Evolutionary conservation across 148 eudicot genomes (phyloP).

Genomic region (Limonium bicolor): DNA sequence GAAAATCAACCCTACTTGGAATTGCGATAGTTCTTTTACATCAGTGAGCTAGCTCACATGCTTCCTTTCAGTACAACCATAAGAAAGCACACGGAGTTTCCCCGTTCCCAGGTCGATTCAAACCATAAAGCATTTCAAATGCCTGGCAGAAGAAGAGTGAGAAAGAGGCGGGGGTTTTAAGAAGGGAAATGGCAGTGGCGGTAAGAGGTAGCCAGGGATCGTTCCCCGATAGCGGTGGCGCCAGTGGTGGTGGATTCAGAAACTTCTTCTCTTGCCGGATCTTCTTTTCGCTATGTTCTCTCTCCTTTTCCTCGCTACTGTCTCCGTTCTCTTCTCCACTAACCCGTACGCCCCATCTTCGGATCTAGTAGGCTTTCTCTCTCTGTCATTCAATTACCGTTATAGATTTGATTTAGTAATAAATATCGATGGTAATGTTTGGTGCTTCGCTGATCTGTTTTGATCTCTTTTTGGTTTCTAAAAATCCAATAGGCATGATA

Average conservation of each 20-base stretch:
- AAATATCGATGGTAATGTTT: background rate
- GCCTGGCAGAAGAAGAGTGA: no score
- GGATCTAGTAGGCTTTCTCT: slow-evolving; percentile 26
- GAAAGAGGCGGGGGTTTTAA: no score
- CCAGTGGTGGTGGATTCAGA: slow-evolving; percentile 24
- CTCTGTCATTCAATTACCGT: background rate
- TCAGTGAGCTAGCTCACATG: no score
- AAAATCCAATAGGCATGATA: no score
- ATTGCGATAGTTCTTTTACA: no score
- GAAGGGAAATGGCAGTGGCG: slow-evolving; percentile 76
- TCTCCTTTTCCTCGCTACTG: slow-evolving; percentile 61
- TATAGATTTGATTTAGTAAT: background rate
- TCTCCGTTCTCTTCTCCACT: slow-evolving; percentile 56
- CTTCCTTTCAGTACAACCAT: no score
- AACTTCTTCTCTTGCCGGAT: slow-evolving; percentile 66
- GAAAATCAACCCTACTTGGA: no score
- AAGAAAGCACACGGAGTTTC: no score
- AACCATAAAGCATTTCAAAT: no score
- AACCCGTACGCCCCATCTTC: slow-evolving; percentile 22
- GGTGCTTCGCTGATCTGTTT: background rate
- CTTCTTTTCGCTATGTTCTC: slow-evolving; percentile 66
- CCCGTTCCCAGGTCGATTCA: no score
- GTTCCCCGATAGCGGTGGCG: slow-evolving; percentile 19
- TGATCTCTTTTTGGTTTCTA: background rate
- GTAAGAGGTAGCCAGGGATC: slow-evolving; percentile 45